Percentiles rank a stretch among this genome's conserved stretches.
These are phyloP conservation scores for Triticum timopheevii DNA, from an alignment of 176 grass and related monocot genomes.

Conservation along the genomic window DNA sequence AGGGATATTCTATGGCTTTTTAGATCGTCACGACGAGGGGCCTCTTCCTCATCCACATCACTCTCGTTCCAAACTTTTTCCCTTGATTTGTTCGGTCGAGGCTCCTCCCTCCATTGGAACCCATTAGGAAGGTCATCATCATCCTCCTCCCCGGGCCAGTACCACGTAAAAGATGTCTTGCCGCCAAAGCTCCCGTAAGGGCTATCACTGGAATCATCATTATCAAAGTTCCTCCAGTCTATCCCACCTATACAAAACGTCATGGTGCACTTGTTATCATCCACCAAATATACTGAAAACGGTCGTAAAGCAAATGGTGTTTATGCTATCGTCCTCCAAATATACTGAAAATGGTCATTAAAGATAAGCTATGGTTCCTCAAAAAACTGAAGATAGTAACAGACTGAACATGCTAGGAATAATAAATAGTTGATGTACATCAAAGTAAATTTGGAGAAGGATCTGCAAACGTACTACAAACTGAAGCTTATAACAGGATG, in stretches of 20 bases:
- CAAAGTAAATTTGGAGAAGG: neutral
- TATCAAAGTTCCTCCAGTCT: slow-evolving; percentile 46
- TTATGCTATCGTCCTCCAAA: neutral
- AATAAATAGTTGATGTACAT: neutral
- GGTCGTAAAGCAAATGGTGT: too few relatives aligned
- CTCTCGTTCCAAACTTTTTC: slow-evolving; percentile 69
- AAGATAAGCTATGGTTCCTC: too few relatives aligned
- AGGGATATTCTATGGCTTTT: slow-evolving; percentile 58
- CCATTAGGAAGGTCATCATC: slow-evolving; percentile 40
- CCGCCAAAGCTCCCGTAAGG: slow-evolving; percentile 41
- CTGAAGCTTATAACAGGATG: neutral
- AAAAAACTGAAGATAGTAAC: neutral
- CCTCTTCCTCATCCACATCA: slow-evolving; percentile 70
- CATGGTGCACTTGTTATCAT: neutral
- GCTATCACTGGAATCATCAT: slow-evolving; percentile 34
- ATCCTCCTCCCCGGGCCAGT: slow-evolving; percentile 40
- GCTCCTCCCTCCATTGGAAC: slow-evolving; percentile 60
- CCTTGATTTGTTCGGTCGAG: slow-evolving; percentile 53
- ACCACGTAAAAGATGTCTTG: slow-evolving; percentile 63
- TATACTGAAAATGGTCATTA: too few relatives aligned
- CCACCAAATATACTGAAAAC: too few relatives aligned
- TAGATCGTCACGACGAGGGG: slow-evolving; percentile 25
- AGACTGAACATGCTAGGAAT: neutral
- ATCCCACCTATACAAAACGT: slow-evolving; percentile 31
- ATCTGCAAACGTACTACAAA: neutral